These are phyloP conservation scores for Pseudogymnoascus sp. DNA, from an alignment of 2,329 filamentous ascomycete species.

Conservation along the genomic window DNA sequence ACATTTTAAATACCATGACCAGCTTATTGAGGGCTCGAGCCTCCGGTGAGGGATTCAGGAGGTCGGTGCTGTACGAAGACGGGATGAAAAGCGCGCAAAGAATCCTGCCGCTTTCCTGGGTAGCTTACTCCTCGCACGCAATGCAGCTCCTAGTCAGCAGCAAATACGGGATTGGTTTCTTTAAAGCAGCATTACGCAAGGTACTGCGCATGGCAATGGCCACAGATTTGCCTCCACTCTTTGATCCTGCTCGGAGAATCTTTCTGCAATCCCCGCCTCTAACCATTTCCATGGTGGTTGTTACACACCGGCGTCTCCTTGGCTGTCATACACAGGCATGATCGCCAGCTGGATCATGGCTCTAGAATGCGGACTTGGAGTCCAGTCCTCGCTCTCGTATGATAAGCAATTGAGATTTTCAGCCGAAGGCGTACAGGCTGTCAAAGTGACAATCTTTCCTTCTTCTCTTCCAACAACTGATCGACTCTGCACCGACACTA, in stretches of 20 bases:
- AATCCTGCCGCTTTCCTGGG: background rate
- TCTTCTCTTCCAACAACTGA: background rate
- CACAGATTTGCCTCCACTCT: background rate
- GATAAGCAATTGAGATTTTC: conserved; percentile 5
- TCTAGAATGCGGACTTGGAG: background rate
- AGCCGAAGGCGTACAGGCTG: background rate
- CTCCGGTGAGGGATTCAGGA: background rate
- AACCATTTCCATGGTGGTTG: background rate
- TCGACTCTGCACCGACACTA: conserved; percentile 1
- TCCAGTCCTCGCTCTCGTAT: background rate
- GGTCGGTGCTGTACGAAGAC: background rate
- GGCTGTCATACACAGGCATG: background rate
- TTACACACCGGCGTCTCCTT: background rate
- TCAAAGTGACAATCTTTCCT: background rate
- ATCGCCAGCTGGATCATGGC: background rate
- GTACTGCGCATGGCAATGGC: background rate
- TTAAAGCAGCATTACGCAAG: conserved; percentile 1
- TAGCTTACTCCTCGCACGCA: background rate
- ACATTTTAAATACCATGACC: background rate
- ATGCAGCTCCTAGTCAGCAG: background rate
- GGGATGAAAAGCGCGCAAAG: background rate
- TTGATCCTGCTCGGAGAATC: background rate
- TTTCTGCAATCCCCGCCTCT: background rate
- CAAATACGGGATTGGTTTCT: background rate
- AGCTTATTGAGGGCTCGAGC: background rate